phyloP scores from a whole-genome alignment of 768 basidiomycete species.

The Rhizopogon rudus region DNA sequence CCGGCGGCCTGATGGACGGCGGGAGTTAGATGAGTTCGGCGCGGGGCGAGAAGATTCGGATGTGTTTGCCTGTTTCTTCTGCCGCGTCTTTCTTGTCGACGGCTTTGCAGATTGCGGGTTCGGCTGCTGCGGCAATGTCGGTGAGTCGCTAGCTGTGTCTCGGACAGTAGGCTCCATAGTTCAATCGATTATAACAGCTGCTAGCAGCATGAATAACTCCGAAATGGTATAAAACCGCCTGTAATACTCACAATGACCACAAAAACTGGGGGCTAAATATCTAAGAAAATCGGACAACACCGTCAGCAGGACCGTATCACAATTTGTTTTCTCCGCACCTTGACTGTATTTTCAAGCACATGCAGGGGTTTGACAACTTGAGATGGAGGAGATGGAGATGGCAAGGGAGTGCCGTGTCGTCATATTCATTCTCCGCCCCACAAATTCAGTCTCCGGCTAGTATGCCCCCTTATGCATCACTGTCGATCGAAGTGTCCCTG shows the following conservation, averaged over 20 bases:
- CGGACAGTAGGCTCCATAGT: conserved; percentile 49
- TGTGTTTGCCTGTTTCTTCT: conserved; percentile 40
- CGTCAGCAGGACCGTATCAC: neutral
- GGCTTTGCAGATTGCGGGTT: conserved; percentile 27
- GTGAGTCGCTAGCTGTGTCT: conserved; percentile 35
- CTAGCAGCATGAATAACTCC: conserved; percentile 17
- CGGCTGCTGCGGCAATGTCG: conserved; percentile 35
- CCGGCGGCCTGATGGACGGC: conserved; percentile 24
- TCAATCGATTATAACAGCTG: conserved; percentile 19
- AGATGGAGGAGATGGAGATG: conserved; percentile 1
- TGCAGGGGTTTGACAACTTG: conserved; percentile 4
- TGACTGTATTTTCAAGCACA: neutral
- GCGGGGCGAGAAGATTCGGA: conserved; percentile 13
- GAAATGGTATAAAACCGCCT: conserved; percentile 9
- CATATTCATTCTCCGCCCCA: conserved; percentile 12
- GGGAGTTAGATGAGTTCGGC: conserved; percentile 17
- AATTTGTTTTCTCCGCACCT: neutral
- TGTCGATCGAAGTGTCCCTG: no score
- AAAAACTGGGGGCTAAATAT: neutral
- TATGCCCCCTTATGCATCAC: neutral
- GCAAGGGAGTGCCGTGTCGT: conserved; percentile 23
- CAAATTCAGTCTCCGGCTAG: neutral
- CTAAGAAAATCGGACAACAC: neutral
- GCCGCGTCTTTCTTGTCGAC: conserved; percentile 47
- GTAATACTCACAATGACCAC: neutral